Evolutionary conservation across 768 basidiomycete species (phyloP).

Genomic region (Pleurotus tuoliensis): DNA sequence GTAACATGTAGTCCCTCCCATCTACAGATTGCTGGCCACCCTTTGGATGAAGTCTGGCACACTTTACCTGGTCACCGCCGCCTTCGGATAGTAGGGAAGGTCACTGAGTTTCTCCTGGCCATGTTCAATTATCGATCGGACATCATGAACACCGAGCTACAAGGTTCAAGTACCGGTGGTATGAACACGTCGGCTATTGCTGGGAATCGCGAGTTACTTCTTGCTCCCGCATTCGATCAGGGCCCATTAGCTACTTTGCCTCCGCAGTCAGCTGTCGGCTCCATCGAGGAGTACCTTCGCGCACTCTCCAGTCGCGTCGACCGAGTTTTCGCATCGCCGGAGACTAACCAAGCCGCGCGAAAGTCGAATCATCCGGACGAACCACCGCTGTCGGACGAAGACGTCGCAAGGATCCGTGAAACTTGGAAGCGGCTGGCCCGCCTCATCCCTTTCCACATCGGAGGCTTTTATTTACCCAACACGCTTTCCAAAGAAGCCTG

Average conservation of each 20-base stretch:
- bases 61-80: constrained; percentile 15
- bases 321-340: constrained; percentile 15
- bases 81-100: constrained; percentile 17
- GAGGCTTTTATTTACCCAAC: constrained; percentile 25
- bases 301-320: constrained; percentile 21
- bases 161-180: constrained; percentile 12
- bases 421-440: constrained; percentile 20
- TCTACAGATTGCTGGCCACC: constrained; percentile 20
- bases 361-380: not conserved
- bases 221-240: constrained; percentile 21
- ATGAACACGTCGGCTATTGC: constrained; percentile 7
- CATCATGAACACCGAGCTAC: constrained; percentile 19
- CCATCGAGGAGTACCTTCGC: constrained; percentile 22
- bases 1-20: not conserved
- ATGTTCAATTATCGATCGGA: constrained; percentile 22
- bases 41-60: constrained; percentile 22
- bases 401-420: constrained; percentile 16
- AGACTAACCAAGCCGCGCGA: constrained; percentile 6
- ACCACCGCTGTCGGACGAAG: constrained; percentile 17
- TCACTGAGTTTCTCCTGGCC: constrained; percentile 22
- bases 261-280: constrained; percentile 19
- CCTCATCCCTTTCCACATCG: constrained; percentile 23
- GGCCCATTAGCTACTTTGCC: constrained; percentile 18
- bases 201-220: constrained; percentile 14
- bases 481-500: constrained; percentile 20